Conservation (phyloP, 768 basidiomycete species). For the Tulasnella sp. region DNA sequence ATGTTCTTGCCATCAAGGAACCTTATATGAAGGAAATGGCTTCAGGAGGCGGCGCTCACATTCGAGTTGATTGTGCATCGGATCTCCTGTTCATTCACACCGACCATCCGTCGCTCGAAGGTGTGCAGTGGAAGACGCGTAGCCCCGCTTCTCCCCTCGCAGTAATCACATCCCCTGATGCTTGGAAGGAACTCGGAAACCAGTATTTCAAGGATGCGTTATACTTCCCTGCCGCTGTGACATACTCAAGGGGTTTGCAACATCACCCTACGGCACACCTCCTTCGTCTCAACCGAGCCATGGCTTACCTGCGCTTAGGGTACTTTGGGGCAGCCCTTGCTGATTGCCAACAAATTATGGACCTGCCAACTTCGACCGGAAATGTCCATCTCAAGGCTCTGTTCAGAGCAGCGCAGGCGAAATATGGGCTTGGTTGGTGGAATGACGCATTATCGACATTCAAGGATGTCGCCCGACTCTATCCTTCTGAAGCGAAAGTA, state of each 20-base stretch:
- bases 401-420: slow-evolving; percentile 18
- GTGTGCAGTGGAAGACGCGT: slow-evolving; percentile 7
- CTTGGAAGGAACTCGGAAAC: slow-evolving; percentile 17
- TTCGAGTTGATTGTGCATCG: slow-evolving; percentile 19
- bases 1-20: slow-evolving; percentile 19
- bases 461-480: neutral
- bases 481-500: slow-evolving; percentile 12
- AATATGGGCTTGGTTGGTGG: slow-evolving; percentile 23
- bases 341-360: slow-evolving; percentile 22
- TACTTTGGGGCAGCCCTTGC: slow-evolving; percentile 22
- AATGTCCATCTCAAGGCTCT: slow-evolving; percentile 22
- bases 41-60: neutral
- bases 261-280: slow-evolving; percentile 18
- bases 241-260: slow-evolving; percentile 21
- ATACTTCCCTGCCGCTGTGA: slow-evolving; percentile 12
- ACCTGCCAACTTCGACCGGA: neutral
- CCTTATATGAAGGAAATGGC: slow-evolving; percentile 15
- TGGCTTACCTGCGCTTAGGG: slow-evolving; percentile 22
- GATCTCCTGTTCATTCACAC: slow-evolving; percentile 12
- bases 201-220: neutral
- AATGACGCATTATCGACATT: slow-evolving; percentile 14
- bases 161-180: neutral
- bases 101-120: neutral
- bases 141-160: neutral
- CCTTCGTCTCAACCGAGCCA: slow-evolving; percentile 25